Evolutionary conservation across 345 rosid genomes (phyloP).

Genomic region (Hevea brasiliensis): DNA sequence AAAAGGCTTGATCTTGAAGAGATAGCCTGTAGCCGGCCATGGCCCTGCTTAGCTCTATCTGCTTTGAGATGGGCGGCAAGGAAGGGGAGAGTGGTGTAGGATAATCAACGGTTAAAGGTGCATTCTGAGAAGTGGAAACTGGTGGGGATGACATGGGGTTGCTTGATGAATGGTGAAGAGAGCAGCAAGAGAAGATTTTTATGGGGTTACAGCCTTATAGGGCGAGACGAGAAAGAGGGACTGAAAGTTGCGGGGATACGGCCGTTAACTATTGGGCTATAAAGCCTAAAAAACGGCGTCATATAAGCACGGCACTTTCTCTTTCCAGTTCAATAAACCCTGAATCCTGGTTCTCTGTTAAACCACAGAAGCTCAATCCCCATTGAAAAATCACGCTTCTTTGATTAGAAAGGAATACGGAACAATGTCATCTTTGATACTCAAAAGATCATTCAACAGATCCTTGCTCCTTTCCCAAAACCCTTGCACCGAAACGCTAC

Average conservation of each 20-base stretch:
- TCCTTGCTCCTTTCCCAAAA: not conserved
- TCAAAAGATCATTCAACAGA: conserved; percentile 11
- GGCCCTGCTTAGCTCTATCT: conserved; percentile 71
- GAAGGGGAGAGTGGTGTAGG: conserved; percentile 78
- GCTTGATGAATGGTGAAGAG: not conserved
- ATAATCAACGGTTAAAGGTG: conserved; percentile 33
- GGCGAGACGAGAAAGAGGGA: too few relatives aligned
- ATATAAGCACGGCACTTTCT: not conserved
- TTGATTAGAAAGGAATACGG: not conserved
- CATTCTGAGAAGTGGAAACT: conserved; percentile 20
- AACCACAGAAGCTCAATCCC: not conserved
- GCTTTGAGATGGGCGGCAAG: conserved; percentile 63
- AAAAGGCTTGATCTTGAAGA: conserved; percentile 71
- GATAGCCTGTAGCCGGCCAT: conserved; percentile 83
- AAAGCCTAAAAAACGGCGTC: not conserved
- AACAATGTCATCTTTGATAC: conserved; percentile 23
- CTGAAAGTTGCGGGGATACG: too few relatives aligned
- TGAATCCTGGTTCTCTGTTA: conserved; percentile 4
- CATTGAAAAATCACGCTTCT: not conserved
- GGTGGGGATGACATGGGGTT: conserved; percentile 27
- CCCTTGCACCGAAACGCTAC: not conserved
- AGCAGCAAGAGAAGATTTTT: conserved; percentile 25
- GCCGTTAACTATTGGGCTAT: not conserved
- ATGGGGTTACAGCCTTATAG: not conserved
- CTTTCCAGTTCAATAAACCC: not conserved